Evolutionary conservation across 2,329 filamentous ascomycete genomes (phyloP).

Genomic region (Calonectria pseudoturangicola): DNA sequence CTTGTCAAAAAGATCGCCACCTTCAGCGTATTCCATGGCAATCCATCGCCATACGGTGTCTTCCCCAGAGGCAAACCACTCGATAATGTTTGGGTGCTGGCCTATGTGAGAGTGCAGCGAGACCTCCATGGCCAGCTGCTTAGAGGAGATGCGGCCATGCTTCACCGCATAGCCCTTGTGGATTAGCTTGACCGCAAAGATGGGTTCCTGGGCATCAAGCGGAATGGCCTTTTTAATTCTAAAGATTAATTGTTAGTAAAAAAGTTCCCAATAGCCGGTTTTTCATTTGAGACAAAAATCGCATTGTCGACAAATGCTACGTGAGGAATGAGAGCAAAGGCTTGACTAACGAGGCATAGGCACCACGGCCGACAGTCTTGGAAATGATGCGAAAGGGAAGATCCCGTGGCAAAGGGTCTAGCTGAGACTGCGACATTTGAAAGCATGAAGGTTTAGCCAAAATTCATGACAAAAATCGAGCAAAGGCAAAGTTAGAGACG

Average conservation of each 20-base stretch:
- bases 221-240: conserved; percentile 96
- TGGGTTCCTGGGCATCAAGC: conserved; percentile 78
- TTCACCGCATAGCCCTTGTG: conserved; percentile 96
- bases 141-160: conserved; percentile 89
- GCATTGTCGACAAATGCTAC: neutral
- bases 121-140: conserved; percentile 94
- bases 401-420: conserved; percentile 88
- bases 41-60: conserved; percentile 96
- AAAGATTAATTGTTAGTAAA: conserved; percentile 41
- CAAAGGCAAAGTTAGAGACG: conserved; percentile 26
- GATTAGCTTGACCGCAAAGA: conserved; percentile 99
- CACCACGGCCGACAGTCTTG: conserved; percentile 95
- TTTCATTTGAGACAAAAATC: neutral
- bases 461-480: neutral
- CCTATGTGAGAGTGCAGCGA: conserved; percentile 92
- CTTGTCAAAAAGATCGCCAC: conserved; percentile 98
- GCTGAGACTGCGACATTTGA: conserved; percentile 84
- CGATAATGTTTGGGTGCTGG: conserved; percentile 94
- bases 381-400: conserved; percentile 96
- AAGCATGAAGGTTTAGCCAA: conserved; percentile 17
- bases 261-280: neutral
- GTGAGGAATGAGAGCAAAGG: conserved; percentile 32
- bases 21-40: conserved; percentile 96
- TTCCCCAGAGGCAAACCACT: conserved; percentile 91
- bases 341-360: conserved; percentile 90